These are phyloP conservation scores for Trypethelium eluteriae DNA, from an alignment of 495 filamentous ascomycete genomes.

Conservation along the genomic window DNA sequence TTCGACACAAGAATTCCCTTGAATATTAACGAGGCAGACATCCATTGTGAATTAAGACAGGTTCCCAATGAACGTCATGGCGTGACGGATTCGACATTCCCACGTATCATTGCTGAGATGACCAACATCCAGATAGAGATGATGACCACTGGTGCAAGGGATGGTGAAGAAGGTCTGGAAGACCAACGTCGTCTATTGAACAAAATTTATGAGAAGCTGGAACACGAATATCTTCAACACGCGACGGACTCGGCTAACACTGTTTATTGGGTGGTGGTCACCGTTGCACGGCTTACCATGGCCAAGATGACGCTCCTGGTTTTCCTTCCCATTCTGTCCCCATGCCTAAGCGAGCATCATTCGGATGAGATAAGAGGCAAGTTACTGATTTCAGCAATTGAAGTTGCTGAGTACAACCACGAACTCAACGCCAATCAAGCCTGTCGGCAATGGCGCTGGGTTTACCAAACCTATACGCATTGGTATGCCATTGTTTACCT, in stretches of 20 bases:
- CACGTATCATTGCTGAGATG: constrained; percentile 34
- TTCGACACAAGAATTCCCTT: constrained; percentile 39
- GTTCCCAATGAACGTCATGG: constrained; percentile 37
- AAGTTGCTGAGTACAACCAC: constrained; percentile 51
- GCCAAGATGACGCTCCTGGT: constrained; percentile 44
- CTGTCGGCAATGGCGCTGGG: constrained; percentile 53
- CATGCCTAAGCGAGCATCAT: constrained; percentile 27
- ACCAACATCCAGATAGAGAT: constrained; percentile 43
- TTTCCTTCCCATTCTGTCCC: constrained; percentile 39
- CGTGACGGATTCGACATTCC: constrained; percentile 43
- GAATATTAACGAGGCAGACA: constrained; percentile 27
- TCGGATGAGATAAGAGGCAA: constrained; percentile 37
- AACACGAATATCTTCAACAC: constrained; percentile 41
- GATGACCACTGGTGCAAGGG: constrained; percentile 26
- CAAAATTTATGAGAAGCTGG: constrained; percentile 37
- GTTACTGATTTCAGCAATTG: constrained; percentile 41
- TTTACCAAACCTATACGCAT: constrained; percentile 52
- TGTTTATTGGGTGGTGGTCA: constrained; percentile 41
- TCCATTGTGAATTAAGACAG: constrained; percentile 15
- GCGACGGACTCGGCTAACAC: constrained; percentile 33
- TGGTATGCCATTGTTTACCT: constrained; percentile 55
- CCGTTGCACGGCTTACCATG: constrained; percentile 37
- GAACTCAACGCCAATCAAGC: constrained; percentile 42
- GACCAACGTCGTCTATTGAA: constrained; percentile 42
- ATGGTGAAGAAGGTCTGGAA: constrained; percentile 33